These are phyloP conservation scores for Trichoderma asperelloides DNA, from an alignment of 495 filamentous ascomycete genomes.

Conservation along the genomic window DNA sequence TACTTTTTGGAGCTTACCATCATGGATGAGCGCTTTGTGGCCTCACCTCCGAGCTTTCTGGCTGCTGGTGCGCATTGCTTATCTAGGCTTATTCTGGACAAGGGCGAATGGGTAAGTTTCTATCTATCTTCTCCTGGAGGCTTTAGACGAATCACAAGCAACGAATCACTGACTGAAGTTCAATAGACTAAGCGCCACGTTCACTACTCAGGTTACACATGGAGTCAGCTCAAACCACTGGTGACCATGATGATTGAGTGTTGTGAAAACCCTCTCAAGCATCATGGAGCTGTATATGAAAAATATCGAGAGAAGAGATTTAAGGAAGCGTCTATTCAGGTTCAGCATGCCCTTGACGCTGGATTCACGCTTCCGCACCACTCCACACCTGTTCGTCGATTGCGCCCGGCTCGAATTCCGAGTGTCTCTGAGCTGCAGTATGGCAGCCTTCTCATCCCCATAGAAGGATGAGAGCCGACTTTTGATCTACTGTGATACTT, in stretches of 20 bases:
- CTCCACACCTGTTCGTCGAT: conserved; percentile 8
- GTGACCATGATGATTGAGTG: conserved; percentile 73
- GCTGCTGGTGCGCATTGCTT: conserved; percentile 91
- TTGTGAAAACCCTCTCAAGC: conserved; percentile 68
- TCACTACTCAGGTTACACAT: conserved; percentile 89
- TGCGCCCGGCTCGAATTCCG: not conserved
- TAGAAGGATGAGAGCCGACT: conserved; percentile 19
- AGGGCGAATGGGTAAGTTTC: conserved; percentile 82
- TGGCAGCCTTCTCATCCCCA: conserved; percentile 25
- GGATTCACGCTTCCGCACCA: conserved; percentile 37
- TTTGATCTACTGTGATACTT: not conserved
- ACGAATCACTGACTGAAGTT: conserved; percentile 19
- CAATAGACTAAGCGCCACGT: conserved; percentile 68
- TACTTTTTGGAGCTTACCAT: conserved; percentile 95
- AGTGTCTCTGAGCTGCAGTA: conserved; percentile 13
- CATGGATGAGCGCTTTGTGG: conserved; percentile 97
- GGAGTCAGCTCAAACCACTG: conserved; percentile 68
- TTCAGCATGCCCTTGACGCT: conserved; percentile 58
- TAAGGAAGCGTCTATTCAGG: conserved; percentile 72
- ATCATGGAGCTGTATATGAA: conserved; percentile 80
- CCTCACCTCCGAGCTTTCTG: conserved; percentile 76
- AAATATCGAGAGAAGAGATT: conserved; percentile 82
- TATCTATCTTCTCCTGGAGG: not conserved
- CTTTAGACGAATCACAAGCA: conserved; percentile 3
- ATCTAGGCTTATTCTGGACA: conserved; percentile 77